Evolutionary conservation across 495 filamentous ascomycete species (phyloP), one percentile per base, ranked within the genome.

Genomic region (Jackrogersella minutella): DNA sequence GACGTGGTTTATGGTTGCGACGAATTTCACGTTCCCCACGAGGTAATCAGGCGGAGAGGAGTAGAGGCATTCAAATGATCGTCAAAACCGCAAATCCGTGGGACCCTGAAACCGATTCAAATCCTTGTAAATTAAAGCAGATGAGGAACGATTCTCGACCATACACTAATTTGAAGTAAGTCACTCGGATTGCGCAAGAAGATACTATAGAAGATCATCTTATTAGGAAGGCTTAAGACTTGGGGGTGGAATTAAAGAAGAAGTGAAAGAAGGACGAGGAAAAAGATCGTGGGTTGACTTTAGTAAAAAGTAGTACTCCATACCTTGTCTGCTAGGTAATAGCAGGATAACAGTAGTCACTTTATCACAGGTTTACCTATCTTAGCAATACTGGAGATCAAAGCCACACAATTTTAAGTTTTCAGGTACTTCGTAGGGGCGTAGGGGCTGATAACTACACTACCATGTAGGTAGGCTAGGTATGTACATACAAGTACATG

Each of bases 11-110:
- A 44, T 46, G 57, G 61, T 62, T 40, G 56, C 57, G 58, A 58
- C 49, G 36, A 33, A 61, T 56, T 57, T 69, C 44, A 65, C 36
- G 62, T 65, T 61, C 66, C 61, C 61, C 66, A 64, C 66, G 66
- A 7, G 3, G 56, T 59, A 64, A 65, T 65, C 61, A 65, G 66
- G 61, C 61, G 66, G 66, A 64, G 40, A 33, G 49, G 14, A 61
- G 28, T 44, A 21, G 7, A 57, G n/a, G n/a, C n/a, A n/a, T n/a
- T n/a, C n/a, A 41, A 44, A 34, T 51, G 62, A 64, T 69, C 56
- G 61, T 69, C 61, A 65, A 36, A 64, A 40, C 21, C 22, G 60
- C 49, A 46, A 63, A 54, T 61, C 66, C 55, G 14, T 21, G 26
- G 49, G 36, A 64, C 37, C 56, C 56, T 55, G 66, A 43, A 40